Evolutionary conservation across 2,329 filamentous ascomycete genomes (phyloP).

Genomic region (Pyricularia pennisetigena): DNA sequence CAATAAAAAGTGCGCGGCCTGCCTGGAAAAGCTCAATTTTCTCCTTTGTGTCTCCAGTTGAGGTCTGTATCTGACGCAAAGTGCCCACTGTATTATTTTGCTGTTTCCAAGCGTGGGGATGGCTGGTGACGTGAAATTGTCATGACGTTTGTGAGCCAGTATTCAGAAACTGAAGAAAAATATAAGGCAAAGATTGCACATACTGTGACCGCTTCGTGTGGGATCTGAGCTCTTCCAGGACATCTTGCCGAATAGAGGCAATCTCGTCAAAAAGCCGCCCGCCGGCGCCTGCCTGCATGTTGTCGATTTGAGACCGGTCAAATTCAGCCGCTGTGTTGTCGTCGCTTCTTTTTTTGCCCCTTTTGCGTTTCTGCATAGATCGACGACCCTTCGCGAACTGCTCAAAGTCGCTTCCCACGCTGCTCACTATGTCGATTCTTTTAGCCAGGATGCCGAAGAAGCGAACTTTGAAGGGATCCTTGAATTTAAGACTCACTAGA

Average conservation of each 20-base stretch:
- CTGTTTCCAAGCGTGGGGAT: not conserved
- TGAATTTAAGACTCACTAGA: not conserved
- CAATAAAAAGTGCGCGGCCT: not conserved
- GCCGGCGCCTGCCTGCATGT: not conserved
- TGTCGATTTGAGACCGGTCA: not conserved
- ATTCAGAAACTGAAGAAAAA: not conserved
- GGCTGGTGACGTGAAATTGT: not conserved
- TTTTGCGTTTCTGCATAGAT: not conserved
- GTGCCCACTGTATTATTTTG: not conserved
- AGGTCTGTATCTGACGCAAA: not conserved
- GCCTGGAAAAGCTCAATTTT: not conserved
- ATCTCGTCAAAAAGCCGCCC: not conserved
- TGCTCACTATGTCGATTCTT: not conserved
- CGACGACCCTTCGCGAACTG: not conserved
- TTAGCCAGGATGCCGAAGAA: not conserved
- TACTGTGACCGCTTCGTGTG: not conserved
- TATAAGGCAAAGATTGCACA: not conserved
- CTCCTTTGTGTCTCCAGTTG: not conserved
- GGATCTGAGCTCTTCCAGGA: not conserved
- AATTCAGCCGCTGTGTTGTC: not conserved
- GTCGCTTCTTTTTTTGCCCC: not conserved
- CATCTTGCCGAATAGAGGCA: not conserved
- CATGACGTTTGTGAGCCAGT: not conserved
- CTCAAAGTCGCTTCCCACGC: not conserved
- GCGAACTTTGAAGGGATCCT: not conserved